Base-by-base conservation (phyloP, 441 rosid species). In the Hura crepitans region DNA sequence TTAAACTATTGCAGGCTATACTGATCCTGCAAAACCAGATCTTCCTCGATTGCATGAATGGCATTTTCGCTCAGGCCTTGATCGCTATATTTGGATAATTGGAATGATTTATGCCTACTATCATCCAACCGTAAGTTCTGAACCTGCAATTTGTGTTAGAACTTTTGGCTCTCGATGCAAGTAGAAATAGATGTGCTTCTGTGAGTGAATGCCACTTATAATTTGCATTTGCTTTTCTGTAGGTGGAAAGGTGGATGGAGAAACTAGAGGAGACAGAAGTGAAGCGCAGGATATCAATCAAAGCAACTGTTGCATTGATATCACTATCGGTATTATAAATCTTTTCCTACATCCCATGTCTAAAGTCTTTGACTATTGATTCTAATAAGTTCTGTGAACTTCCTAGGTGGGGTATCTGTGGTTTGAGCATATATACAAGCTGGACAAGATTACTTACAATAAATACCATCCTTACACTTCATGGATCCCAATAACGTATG, bases 181-280 rank as follows among this genome's bases (percentile, higher is more conserved):
- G 62, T 33, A 66, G 49, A 66, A 50, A 17, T 13, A 51, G 10
- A 42, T 63, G 2, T 49, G 8, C 11, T 51, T 11, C 31, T 25
- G n/a, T 30, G 51, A 59, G 51, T 68, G 23, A 30, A 65, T 64
- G 33, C 65, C 61, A 43, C 62, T 43, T 23, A 67, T 58, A 35
- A 31, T 54, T 53, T 22, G 68, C 23, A 22, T 55, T 70, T 72
- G 50, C 30, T 63, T 11, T 68, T 77, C 57, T 49, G 62, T 80
- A 96, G 99, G 97, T 91, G 31, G 99, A 96, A 85, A 93, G 86
- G 79, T 93, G 93, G 98, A 91, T 91, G 97, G 99, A 96, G 78
- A 96, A 89, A 81, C 80, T 96, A 84, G 99, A 96, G 78, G 99
- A 96, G 79, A 75, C 83, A 71, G 98, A 96, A 83, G 77, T 75